phyloP scores from a whole-genome alignment of 2,329 filamentous ascomycete genomes.

The Sclerotinia subarctica region DNA sequence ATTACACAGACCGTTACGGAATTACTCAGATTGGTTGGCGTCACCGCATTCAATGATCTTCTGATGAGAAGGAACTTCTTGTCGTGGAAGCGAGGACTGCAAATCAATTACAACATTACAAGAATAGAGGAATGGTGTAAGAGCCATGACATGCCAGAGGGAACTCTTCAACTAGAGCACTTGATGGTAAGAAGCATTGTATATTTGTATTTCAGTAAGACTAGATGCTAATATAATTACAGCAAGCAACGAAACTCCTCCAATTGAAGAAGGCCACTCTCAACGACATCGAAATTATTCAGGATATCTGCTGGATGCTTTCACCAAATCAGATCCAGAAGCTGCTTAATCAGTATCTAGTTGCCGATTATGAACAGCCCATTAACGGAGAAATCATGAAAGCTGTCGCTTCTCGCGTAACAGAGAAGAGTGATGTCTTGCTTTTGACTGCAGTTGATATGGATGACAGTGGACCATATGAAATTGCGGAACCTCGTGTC shows the following conservation, averaged over 20 bases:
- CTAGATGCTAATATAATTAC: conserved; percentile 37
- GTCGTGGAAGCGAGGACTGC: conserved; percentile 97
- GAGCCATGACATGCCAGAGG: conserved; percentile 99
- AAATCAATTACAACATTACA: conserved; percentile 99
- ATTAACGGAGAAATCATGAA: conserved; percentile 99
- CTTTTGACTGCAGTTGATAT: conserved; percentile 94
- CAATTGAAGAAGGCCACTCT: conserved; percentile 98
- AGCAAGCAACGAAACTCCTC: conserved; percentile 97
- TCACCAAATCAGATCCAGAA: conserved; percentile 99
- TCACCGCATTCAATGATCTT: conserved; percentile 97
- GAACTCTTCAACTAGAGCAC: conserved; percentile 94
- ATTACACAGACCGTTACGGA: conserved; percentile 95
- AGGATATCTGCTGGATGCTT: conserved; percentile 99
- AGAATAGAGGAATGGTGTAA: conserved; percentile 99
- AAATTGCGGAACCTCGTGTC: conserved; percentile 93
- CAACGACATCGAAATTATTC: conserved; percentile 99
- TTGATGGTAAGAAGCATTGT: conserved; percentile 67
- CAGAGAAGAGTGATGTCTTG: conserved; percentile 96
- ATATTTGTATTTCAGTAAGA: neutral
- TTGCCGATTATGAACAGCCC: conserved; percentile 97
- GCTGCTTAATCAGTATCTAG: conserved; percentile 95
- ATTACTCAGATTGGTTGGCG: conserved; percentile 85
- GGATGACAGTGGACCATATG: conserved; percentile 97
- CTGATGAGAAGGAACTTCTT: conserved; percentile 98
- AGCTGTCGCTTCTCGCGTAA: conserved; percentile 92